Percentiles rank a stretch among this genome's conserved stretches.
Conservation (phyloP, 2,329 filamentous ascomycete genomes). For the Colletotrichum simmondsii region DNA sequence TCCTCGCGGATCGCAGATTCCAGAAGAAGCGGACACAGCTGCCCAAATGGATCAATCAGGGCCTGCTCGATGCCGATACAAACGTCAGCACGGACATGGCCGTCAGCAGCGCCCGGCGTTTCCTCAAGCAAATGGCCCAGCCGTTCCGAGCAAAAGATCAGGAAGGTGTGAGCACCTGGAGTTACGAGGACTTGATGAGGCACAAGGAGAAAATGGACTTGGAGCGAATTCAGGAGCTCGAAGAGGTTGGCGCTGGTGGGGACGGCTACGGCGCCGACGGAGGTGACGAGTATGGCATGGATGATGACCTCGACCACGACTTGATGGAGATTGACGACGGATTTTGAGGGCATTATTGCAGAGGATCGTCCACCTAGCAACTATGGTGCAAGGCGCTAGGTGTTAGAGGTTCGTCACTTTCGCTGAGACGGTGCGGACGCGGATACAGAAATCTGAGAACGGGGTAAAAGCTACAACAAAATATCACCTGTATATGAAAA, state of each 20-base stretch:
- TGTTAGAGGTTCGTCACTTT: no score
- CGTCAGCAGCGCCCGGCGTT: constrained; percentile 87
- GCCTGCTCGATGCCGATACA: constrained; percentile 83
- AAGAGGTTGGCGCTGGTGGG: constrained; percentile 49
- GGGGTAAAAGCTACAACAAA: no score
- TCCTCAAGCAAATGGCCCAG: constrained; percentile 91
- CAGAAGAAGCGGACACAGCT: constrained; percentile 90
- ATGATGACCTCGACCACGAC: constrained; percentile 63
- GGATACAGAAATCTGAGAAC: no score
- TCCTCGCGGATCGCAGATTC: constrained; percentile 92
- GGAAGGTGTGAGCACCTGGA: constrained; percentile 95
- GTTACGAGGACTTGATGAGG: constrained; percentile 77
- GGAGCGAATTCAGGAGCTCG: constrained; percentile 73
- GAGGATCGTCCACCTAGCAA: background rate
- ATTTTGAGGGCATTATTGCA: constrained; percentile 25
- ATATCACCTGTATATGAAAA: no score
- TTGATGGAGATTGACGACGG: constrained; percentile 63
- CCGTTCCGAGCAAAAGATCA: constrained; percentile 86
- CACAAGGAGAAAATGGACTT: constrained; percentile 82
- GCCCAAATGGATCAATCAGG: constrained; percentile 96
- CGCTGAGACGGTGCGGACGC: no score
- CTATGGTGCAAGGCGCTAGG: no score
- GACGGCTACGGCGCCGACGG: constrained; percentile 39
- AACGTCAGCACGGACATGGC: constrained; percentile 98
- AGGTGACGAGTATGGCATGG: constrained; percentile 60